Base-by-base conservation (phyloP, 139 green algal genomes). In the Protoeuglena noctilucae region DNA sequence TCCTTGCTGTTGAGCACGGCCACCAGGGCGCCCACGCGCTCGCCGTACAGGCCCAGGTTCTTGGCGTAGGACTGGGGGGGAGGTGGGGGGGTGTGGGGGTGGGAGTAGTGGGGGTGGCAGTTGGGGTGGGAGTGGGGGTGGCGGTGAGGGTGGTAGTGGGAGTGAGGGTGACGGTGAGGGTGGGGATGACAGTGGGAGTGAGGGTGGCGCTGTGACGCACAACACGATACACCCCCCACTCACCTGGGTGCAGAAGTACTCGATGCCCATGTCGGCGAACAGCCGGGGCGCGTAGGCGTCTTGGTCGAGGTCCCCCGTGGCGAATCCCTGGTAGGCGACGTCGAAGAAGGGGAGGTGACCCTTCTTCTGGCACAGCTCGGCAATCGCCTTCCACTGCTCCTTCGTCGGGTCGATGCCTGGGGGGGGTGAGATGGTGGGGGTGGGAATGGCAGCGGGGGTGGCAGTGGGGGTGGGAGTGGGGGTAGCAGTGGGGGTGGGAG, bases 1-100 rank as follows among this genome's bases (percentile, higher is more conserved):
- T 81, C 76, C 2, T 63, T 56, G 53, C 78, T 67, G 5, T 30
- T 56, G n/a, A 73, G 52, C 47, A 99, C 79, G 12, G 86, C 70
- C 57, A 80, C 85, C 40, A 97, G 60, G 19, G 89, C 86, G 28
- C 92, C 92, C 16, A 99, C 76, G 16, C 92, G 81, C 84, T 99
- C 89, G 16, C 65, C 87, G 67, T 97, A 97, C 53, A 97, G 76
- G 3, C 92, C 92, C 48, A 97, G 76, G 81, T 98, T 98, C 76
- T 98, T 95, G 63, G 72, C 82, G 74, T 93, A 94, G 27, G 67
- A 85, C 56, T 72, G 71, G 7, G 6, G 18, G 30, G 22, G 23
- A 16, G 31, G 6, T n/a, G 2, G 1, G 27, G 28, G 28, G 50
- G 25, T 28, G 27, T 24, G n/a, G n/a, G n/a, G n/a, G n/a, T n/a